Conservation (phyloP, 805 yeast genomes). For the Brettanomyces sp. region DNA sequence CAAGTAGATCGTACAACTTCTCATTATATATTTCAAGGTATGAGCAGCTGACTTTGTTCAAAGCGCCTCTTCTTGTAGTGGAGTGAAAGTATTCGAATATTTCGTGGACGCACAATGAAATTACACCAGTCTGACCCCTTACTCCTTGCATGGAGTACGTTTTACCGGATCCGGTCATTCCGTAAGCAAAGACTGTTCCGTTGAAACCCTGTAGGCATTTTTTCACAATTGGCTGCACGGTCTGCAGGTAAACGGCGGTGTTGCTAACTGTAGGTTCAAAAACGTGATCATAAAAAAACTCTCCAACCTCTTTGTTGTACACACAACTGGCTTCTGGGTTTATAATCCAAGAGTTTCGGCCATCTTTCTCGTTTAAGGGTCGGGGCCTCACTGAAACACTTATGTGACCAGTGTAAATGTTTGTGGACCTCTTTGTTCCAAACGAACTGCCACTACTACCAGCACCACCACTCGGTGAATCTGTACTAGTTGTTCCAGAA, state of each 20-base stretch:
- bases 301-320: constrained; percentile 45
- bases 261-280: constrained; percentile 51
- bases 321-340: constrained; percentile 37
- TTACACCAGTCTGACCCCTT: constrained; percentile 55
- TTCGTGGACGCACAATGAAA: constrained; percentile 54
- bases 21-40: constrained; percentile 87
- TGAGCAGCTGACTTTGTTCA: constrained; percentile 47
- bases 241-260: constrained; percentile 46
- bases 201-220: constrained; percentile 67
- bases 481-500: background rate
- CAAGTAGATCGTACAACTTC: constrained; percentile 66
- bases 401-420: constrained; percentile 56
- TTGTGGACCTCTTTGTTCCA: background rate
- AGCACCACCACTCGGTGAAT: background rate
- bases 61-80: constrained; percentile 14
- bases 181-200: constrained; percentile 88
- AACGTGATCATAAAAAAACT: constrained; percentile 71
- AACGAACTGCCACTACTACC: background rate
- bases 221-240: constrained; percentile 44
- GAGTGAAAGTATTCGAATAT: constrained; percentile 38
- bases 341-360: constrained; percentile 33
- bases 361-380: constrained; percentile 33
- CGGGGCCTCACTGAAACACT: constrained; percentile 72
- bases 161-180: constrained; percentile 92
- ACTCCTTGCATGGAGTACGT: constrained; percentile 81